Percentiles rank a stretch among this genome's conserved stretches.
These are phyloP conservation scores for Corrigiola litoralis DNA, from an alignment of 179 eudicot genomes.

Conservation along the genomic window DNA sequence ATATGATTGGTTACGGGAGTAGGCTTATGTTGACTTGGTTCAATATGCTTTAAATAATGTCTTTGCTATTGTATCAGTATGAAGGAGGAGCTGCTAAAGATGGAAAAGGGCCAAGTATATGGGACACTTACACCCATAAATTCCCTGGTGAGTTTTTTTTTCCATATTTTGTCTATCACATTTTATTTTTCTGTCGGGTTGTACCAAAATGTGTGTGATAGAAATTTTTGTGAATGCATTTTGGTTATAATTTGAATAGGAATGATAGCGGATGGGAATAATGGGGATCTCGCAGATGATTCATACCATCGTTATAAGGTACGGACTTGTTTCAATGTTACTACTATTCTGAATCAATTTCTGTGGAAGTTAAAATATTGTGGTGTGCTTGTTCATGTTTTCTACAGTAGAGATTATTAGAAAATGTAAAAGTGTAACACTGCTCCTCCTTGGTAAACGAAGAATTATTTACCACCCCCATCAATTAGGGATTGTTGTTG, in stretches of 20 bases:
- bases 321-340: background rate
- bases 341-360: too few relatives aligned
- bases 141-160: slow-evolving; percentile 27
- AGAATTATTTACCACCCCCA: too few relatives aligned
- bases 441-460: too few relatives aligned
- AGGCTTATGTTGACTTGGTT: background rate
- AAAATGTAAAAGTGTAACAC: too few relatives aligned
- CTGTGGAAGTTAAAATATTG: too few relatives aligned
- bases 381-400: too few relatives aligned
- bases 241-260: slow-evolving; percentile 13
- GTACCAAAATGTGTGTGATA: background rate
- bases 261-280: slow-evolving; percentile 21
- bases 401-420: too few relatives aligned
- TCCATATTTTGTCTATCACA: background rate
- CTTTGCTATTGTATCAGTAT: slow-evolving; percentile 7
- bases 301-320: slow-evolving; percentile 38
- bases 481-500: too few relatives aligned
- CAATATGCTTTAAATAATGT: background rate
- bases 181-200: background rate
- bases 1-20: background rate
- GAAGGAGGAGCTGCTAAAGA: slow-evolving; percentile 35
- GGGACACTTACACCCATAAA: slow-evolving; percentile 44
- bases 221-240: background rate
- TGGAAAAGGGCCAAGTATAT: slow-evolving; percentile 40
- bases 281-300: slow-evolving; percentile 31